A percentile compares a stretch with the other conserved stretches of the same genome.
Evolutionary conservation across 106 monocot species (phyloP).

Genomic region (Agapanthus africanus): DNA sequence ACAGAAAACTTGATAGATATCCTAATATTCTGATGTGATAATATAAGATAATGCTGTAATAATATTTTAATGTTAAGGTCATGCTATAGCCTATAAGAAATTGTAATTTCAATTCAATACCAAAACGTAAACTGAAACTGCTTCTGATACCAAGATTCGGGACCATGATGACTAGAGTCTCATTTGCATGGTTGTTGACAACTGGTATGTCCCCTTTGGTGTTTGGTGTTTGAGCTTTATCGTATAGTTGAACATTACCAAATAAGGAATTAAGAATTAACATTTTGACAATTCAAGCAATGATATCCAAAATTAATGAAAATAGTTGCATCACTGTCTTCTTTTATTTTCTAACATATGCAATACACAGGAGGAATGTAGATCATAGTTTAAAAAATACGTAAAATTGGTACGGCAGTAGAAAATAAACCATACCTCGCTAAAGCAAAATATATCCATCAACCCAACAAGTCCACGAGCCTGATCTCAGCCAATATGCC

Average conservation of each 20-base stretch:
- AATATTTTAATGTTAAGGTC: too few species aligned
- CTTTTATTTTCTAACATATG: neutral
- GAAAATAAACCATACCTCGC: slow-evolving; percentile 72
- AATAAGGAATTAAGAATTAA: neutral
- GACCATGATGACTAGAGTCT: too few species aligned
- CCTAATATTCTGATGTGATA: too few species aligned
- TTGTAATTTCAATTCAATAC: too few species aligned
- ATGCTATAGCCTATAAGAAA: too few species aligned
- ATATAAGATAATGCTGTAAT: too few species aligned
- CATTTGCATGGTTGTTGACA: too few species aligned
- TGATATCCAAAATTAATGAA: neutral
- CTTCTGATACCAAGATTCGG: too few species aligned
- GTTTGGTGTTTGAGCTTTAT: neutral
- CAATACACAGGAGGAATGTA: neutral
- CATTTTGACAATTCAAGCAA: too few species aligned
- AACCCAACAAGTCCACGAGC: slow-evolving; percentile 73
- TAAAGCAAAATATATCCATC: slow-evolving; percentile 99
- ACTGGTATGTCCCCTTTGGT: too few species aligned
- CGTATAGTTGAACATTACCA: neutral
- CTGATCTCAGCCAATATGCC: slow-evolving; percentile 87
- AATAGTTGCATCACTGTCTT: neutral
- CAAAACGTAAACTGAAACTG: too few species aligned
- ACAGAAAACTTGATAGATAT: neutral
- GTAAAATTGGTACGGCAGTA: too few species aligned
- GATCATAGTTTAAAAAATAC: neutral